Conservation (phyloP, 495 filamentous ascomycete genomes). For the Aspergillus hancockii region DNA sequence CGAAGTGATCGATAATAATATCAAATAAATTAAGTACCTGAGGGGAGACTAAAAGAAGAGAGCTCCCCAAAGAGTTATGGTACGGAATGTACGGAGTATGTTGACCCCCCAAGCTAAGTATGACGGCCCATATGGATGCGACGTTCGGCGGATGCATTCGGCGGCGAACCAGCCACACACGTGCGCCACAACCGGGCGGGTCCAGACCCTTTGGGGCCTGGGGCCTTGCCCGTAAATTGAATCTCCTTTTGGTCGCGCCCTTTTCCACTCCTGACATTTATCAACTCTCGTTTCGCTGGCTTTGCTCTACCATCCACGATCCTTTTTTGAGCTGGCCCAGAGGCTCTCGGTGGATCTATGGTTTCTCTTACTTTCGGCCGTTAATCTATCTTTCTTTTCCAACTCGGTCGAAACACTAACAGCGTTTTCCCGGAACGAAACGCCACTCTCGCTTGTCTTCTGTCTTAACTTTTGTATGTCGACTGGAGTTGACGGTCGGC, state of each 20-base stretch:
- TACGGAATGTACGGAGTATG: neutral
- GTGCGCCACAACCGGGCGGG: slow-evolving; percentile 16
- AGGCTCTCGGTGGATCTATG: slow-evolving; percentile 34
- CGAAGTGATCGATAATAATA: neutral
- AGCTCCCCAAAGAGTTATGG: neutral
- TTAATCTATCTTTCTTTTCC: slow-evolving; percentile 25
- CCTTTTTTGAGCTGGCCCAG: slow-evolving; percentile 25
- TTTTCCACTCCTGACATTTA: slow-evolving; percentile 20
- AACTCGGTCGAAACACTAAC: slow-evolving; percentile 10
- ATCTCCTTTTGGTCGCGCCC: slow-evolving; percentile 8
- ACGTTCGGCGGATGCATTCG: neutral
- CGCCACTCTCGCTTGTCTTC: slow-evolving; percentile 16
- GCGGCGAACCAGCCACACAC: slow-evolving; percentile 13
- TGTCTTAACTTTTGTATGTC: slow-evolving; percentile 47
- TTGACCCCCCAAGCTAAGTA: neutral
- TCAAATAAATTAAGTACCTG: no score
- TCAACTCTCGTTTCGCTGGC: slow-evolving; percentile 11
- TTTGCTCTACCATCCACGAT: slow-evolving; percentile 4
- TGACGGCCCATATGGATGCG: neutral
- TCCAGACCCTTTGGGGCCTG: slow-evolving; percentile 16
- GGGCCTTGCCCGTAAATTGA: slow-evolving; percentile 17
- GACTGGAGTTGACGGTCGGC: slow-evolving; percentile 45
- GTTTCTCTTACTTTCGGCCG: slow-evolving; percentile 27
- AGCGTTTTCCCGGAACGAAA: slow-evolving; percentile 14
- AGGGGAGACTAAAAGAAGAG: no score